A percentile compares a stretch with the other conserved stretches of the same genome.
phyloP scores from a whole-genome alignment of 805 yeast genomes.

The Metschnikowia henanensis region DNA sequence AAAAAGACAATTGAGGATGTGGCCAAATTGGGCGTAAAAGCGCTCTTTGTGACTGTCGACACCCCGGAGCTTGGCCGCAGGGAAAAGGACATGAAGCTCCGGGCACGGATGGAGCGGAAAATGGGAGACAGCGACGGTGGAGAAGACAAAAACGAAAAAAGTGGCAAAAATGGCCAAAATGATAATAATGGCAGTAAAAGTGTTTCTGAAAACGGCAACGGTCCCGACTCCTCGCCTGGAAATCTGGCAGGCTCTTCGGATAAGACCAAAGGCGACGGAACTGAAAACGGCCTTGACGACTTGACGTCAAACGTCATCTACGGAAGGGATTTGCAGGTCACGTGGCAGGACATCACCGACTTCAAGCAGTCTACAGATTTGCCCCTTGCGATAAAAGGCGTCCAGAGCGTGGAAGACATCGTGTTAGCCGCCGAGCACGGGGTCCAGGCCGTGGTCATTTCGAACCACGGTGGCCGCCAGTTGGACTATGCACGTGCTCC shows the following conservation, averaged over 20 bases:
- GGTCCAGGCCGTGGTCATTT: constrained; percentile 66
- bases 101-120: constrained; percentile 19
- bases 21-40: constrained; percentile 57
- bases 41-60: constrained; percentile 86
- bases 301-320: constrained; percentile 12
- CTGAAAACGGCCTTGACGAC: constrained; percentile 11
- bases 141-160: neutral
- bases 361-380: constrained; percentile 32
- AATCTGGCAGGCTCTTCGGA: neutral
- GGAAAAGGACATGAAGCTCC: constrained; percentile 46
- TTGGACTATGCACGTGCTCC: constrained; percentile 82
- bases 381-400: constrained; percentile 63
- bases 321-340: constrained; percentile 29
- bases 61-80: constrained; percentile 82
- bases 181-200: neutral
- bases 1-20: constrained; percentile 69
- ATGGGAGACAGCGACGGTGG: neutral
- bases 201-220: too few species aligned
- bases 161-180: too few species aligned
- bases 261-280: constrained; percentile 1
- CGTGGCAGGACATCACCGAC: constrained; percentile 40
- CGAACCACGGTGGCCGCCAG: constrained; percentile 92
- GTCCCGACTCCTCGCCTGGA: neutral
- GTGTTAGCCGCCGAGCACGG: constrained; percentile 57
- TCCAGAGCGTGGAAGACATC: constrained; percentile 67